Base-by-base conservation (phyloP, 805 yeast genomes). In the Metschnikowia anglica region DNA sequence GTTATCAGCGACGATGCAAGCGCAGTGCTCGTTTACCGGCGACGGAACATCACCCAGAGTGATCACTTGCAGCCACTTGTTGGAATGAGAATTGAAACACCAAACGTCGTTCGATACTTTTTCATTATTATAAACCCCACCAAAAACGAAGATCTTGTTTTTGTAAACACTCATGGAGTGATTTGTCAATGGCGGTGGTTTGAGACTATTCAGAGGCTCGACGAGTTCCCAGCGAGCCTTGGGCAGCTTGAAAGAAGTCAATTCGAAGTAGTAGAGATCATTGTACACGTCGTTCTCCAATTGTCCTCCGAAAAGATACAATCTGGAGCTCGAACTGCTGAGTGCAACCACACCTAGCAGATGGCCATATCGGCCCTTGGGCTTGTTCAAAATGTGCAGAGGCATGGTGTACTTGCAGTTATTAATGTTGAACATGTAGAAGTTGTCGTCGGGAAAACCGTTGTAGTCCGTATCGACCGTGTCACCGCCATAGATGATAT, bases 401-500 rank as follows among this genome's bases (percentile, higher is more conserved):
- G 76, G 76, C 24, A 69, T 62, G 26, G 75, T 70, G 51, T 70
- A 70, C 55, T 71, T 70, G 51, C 58, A 51, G 58, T 69, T 69
- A 58, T 68, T 70, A 55, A 48, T 78, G 76, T 49, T 96, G 69
- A 93, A 85, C 55, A 93, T 75, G 62, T 93, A 93, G 47, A 93
- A 70, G 59, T 86, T 88, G 65, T 91, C 90, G 65, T 93, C 99
- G 51, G 95, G 82, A 43, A 79, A 80, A 5, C 88, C 88, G 38
- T 74, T 74, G 37, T 76, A 77, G 58, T 85, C 88, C 26, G 89
- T 83, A 38, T 81, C 85, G 29, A 82, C 85, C 1, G 98, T 93
- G 61, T 93, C 99, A 56, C 99, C 99, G 26, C 98, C 99, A 65
- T 88, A 91, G 11, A 93, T 80, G 34, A 93, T 89, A 57, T 84